Evolutionary conservation across 306 rosid genomes (phyloP).

Genomic region (Hippophae rhamnoides): DNA sequence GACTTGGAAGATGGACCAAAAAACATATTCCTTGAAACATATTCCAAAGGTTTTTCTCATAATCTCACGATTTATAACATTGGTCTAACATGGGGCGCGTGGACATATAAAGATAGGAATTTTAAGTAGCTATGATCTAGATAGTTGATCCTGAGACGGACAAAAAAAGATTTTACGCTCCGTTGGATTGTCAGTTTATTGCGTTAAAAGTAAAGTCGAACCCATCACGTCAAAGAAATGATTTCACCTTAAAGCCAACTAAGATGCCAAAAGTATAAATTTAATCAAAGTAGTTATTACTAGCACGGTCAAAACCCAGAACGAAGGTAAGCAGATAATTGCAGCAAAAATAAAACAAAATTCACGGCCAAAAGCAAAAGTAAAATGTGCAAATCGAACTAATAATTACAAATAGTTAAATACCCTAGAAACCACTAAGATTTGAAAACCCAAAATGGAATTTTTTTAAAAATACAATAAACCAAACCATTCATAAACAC

Average conservation of each 20-base stretch:
- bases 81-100: no score
- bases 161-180: not conserved
- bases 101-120: no score
- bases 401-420: slow-evolving; percentile 1
- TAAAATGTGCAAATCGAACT: slow-evolving; percentile 6
- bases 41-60: no score
- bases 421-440: slow-evolving; percentile 34
- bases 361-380: not conserved
- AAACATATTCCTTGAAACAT: no score
- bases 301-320: no score
- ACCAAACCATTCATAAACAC: not conserved
- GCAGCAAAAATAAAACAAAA: not conserved
- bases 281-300: no score
- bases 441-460: slow-evolving; percentile 24
- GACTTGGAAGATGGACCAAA: no score
- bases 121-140: no score
- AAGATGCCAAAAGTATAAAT: not conserved
- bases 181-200: not conserved
- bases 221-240: not conserved
- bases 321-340: no score
- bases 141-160: no score
- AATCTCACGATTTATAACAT: no score
- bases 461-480: slow-evolving; percentile 9
- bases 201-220: not conserved
- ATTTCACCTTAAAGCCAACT: not conserved